Evolutionary conservation across 768 basidiomycete species (phyloP).

Genomic region (Brasilioporus rufonigricans): DNA sequence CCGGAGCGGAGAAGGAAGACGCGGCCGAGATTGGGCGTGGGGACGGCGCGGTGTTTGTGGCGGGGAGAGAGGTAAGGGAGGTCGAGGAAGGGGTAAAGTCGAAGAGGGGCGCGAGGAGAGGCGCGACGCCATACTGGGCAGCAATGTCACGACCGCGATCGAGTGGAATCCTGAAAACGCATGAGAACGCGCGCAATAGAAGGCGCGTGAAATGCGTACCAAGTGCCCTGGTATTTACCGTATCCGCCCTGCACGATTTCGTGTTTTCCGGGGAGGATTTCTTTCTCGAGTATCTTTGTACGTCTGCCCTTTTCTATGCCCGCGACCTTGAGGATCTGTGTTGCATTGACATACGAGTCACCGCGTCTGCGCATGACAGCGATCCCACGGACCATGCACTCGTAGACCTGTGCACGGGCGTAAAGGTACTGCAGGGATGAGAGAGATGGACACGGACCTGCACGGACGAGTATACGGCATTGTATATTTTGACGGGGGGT

Average conservation of each 20-base stretch:
- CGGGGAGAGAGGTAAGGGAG: slow-evolving; percentile 67
- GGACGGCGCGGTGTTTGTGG: slow-evolving; percentile 44
- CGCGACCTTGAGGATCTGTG: slow-evolving; percentile 98
- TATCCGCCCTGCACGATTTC: slow-evolving; percentile 99
- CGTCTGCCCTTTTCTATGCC: slow-evolving; percentile 96
- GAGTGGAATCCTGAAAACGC: slow-evolving; percentile 79
- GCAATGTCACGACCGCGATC: slow-evolving; percentile 94
- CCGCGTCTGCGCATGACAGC: slow-evolving; percentile 96
- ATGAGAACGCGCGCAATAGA: slow-evolving; percentile 11
- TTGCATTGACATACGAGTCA: slow-evolving; percentile 97
- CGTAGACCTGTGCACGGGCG: slow-evolving; percentile 65
- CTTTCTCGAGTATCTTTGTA: slow-evolving; percentile 96
- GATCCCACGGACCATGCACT: slow-evolving; percentile 97
- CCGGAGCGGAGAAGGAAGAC: slow-evolving; percentile 59
- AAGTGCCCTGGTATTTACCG: slow-evolving; percentile 99
- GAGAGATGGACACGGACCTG: slow-evolving; percentile 46
- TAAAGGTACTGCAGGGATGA: background rate
- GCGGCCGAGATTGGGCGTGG: slow-evolving; percentile 67
- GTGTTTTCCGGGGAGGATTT: slow-evolving; percentile 91
- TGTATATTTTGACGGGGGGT: slow-evolving; percentile 80
- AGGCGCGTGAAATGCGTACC: slow-evolving; percentile 50
- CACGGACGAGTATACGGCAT: slow-evolving; percentile 89
- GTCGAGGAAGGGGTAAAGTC: slow-evolving; percentile 84
- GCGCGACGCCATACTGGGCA: slow-evolving; percentile 85
- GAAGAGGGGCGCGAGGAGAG: slow-evolving; percentile 85